These are phyloP conservation scores for Combretum micranthum DNA, from an alignment of 345 rosid genomes.

Conservation along the genomic window DNA sequence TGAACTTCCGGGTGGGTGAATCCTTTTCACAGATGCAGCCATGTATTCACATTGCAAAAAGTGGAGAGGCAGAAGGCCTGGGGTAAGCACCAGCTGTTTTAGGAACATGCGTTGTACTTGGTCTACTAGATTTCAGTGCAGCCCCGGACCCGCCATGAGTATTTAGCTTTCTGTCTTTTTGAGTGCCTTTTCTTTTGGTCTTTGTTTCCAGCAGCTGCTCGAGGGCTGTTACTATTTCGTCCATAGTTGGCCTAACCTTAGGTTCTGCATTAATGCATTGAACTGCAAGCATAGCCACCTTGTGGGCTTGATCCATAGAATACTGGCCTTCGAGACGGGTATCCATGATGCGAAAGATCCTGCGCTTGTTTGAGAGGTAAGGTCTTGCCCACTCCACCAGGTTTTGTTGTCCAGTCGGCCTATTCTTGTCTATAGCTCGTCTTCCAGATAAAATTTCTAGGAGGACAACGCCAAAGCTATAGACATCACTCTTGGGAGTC, in stretches of 20 bases:
- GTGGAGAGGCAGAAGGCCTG: slow-evolving; percentile 38
- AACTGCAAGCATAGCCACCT: slow-evolving; percentile 53
- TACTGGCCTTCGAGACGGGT: slow-evolving; percentile 75
- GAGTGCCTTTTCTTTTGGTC: slow-evolving; percentile 14
- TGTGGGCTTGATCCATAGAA: slow-evolving; percentile 45
- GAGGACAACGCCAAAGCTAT: slow-evolving; percentile 84
- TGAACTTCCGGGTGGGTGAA: not conserved
- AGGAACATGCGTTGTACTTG: not conserved
- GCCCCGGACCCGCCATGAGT: slow-evolving; percentile 13
- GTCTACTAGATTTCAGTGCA: slow-evolving; percentile 1
- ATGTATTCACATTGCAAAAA: not conserved
- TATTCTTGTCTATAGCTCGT: slow-evolving; percentile 80
- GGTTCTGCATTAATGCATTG: slow-evolving; percentile 63
- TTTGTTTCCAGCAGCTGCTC: slow-evolving; percentile 53
- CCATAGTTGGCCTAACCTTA: slow-evolving; percentile 67
- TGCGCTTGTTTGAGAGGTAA: slow-evolving; percentile 68
- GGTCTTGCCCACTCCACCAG: slow-evolving; percentile 95
- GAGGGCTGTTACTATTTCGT: slow-evolving; percentile 50
- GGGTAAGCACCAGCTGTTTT: slow-evolving; percentile 27
- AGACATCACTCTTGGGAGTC: slow-evolving; percentile 73
- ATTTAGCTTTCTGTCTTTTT: slow-evolving; percentile 24
- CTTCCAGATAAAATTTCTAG: slow-evolving; percentile 80
- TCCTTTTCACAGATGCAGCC: no score
- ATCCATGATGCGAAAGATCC: slow-evolving; percentile 65
- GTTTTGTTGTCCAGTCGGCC: slow-evolving; percentile 74